Evolutionary conservation across 345 rosid genomes (phyloP).

Genomic region (Eucalyptus pauciflora): DNA sequence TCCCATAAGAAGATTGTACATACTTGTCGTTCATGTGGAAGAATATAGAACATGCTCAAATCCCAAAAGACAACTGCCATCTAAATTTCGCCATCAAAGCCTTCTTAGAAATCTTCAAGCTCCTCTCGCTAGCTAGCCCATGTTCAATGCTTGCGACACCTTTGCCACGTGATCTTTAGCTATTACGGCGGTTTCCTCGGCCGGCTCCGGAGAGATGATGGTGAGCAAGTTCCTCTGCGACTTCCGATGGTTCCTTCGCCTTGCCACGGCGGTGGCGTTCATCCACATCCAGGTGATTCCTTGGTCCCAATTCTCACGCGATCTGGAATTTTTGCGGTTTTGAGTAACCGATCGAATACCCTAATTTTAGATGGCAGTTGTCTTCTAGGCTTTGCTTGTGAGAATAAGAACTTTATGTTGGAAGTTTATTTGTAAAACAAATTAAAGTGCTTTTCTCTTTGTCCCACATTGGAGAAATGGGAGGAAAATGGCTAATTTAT

Average conservation of each 20-base stretch:
- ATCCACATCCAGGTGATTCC: slow-evolving; percentile 63
- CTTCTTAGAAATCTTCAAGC: not conserved
- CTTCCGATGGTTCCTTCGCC: slow-evolving; percentile 50
- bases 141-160: not conserved
- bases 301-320: not conserved
- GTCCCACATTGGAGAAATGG: too few species aligned
- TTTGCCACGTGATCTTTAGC: not conserved
- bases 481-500: too few species aligned
- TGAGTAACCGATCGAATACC: not conserved
- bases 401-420: too few species aligned
- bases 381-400: too few species aligned
- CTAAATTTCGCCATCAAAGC: too few species aligned
- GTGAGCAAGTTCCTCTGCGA: slow-evolving; percentile 30
- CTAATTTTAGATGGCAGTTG: too few species aligned
- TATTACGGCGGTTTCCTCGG: not conserved
- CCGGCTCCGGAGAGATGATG: not conserved
- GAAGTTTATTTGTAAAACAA: too few species aligned
- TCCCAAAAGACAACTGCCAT: too few species aligned
- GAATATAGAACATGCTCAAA: too few species aligned
- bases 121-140: not conserved
- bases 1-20: too few species aligned
- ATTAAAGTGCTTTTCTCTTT: too few species aligned
- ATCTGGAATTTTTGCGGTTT: not conserved
- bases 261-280: slow-evolving; percentile 66
- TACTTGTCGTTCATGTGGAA: too few species aligned